Evolutionary conservation across 306 rosid genomes (phyloP), one percentile per base, ranked within the genome.

Genomic region (Gastrolobium villosum): DNA sequence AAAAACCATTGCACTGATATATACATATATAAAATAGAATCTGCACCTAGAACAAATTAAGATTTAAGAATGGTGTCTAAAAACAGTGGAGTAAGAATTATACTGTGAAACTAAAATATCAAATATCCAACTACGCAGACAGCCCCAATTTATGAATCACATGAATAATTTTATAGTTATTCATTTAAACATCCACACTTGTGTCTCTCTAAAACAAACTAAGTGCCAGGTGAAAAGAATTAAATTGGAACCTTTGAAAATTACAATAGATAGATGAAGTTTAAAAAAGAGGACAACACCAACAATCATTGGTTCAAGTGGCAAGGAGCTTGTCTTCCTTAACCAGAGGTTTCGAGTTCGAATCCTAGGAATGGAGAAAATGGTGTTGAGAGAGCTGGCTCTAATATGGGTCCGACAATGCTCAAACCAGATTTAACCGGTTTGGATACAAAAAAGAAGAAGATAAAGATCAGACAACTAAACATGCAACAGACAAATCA

Each of bases 1-100:
- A 73, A 81, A 64, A 45, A 71, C 69, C 85, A 70, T 69, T 55
- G 34, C 2, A 26, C 63, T 67, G 50, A 52, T 49, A 72, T 60
- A 64, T 35, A 44, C 63, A 60, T 20, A 68, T 5, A 52, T 7
- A 35, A 79, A 37, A 13, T 53, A 39, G 10, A 74, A 69, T 10
- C 75, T 57, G 45, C 68, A 39, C 45, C 41, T 76, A 80, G 49
- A 63, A 75, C 48, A 6, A 14, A 60, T 54, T 54, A 60, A 49
- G 41, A 78, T 20, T 20, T 20, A 71, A 59, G 35, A 65, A 74
- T 72, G 81, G 81, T 44, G 44, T 28, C 44, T 31, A 76, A 30
- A 37, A 14, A 39, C 62, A 70, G 45, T 73, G 62, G 65, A 70
- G 39, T 37, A 76, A 35, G 37, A 70, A 49, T 73, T 63, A 13